A percentile compares a stretch with the other conserved stretches of the same genome.
Evolutionary conservation across 2,329 filamentous ascomycete genomes (phyloP).

Genomic region (Xylogone sp.): DNA sequence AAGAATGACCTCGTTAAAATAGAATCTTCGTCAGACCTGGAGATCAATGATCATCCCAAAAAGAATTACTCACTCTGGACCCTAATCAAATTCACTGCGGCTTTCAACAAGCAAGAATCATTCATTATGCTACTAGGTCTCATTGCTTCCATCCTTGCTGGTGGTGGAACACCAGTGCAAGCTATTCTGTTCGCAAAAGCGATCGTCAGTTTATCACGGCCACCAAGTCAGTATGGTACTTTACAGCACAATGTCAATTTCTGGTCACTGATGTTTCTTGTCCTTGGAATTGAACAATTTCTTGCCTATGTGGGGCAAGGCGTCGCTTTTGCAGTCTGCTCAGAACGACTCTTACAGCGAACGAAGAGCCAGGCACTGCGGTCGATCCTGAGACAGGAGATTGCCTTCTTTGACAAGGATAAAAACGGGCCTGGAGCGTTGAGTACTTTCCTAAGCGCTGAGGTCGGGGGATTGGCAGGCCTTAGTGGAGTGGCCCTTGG

Average conservation of each 20-base stretch:
- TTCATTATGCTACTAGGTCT: conserved; percentile 70
- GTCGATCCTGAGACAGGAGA: conserved; percentile 86
- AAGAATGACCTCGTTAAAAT: conserved; percentile 35
- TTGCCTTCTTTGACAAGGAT: conserved; percentile 84
- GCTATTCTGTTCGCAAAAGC: conserved; percentile 87
- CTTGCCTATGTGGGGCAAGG: conserved; percentile 67
- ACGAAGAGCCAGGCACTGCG: conserved; percentile 81
- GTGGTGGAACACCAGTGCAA: conserved; percentile 73
- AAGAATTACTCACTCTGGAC: conserved; percentile 69
- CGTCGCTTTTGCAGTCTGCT: conserved; percentile 75
- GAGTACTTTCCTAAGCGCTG: conserved; percentile 82
- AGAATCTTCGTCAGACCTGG: conserved; percentile 57
- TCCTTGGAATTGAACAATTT: conserved; percentile 73
- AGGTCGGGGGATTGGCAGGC: conserved; percentile 87
- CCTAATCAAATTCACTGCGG: conserved; percentile 72
- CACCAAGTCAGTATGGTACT: no score
- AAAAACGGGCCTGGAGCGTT: conserved; percentile 87
- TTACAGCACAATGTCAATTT: conserved; percentile 74
- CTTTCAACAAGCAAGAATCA: conserved; percentile 76
- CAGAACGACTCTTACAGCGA: conserved; percentile 79
- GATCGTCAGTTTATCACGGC: conserved; percentile 62
- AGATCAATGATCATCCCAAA: conserved; percentile 54
- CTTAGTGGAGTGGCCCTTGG: conserved; percentile 85
- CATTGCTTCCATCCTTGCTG: conserved; percentile 70
- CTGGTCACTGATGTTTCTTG: conserved; percentile 85